These are phyloP conservation scores for Hysterium pulicare DNA, from an alignment of 2,329 filamentous ascomycete species.

Conservation along the genomic window DNA sequence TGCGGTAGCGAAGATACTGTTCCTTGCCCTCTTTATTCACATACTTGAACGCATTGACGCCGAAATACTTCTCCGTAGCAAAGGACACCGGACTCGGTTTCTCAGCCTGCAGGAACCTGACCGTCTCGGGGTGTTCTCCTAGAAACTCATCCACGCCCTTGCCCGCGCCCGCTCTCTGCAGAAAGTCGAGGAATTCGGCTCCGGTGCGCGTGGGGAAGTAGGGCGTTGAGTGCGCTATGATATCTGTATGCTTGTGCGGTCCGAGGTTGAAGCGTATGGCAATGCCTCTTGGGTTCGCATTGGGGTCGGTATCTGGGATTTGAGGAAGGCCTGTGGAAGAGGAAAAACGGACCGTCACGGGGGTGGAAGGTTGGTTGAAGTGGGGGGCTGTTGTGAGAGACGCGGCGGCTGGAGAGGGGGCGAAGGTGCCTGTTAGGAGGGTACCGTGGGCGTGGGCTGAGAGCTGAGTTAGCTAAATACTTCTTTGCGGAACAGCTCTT, in stretches of 20 bases:
- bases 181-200: conserved; percentile 51
- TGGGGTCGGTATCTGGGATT: conserved; percentile 49
- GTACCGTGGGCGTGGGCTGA: conserved; percentile 55
- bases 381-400: conserved; percentile 48
- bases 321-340: conserved; percentile 50
- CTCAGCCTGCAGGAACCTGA: conserved; percentile 47
- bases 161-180: conserved; percentile 33
- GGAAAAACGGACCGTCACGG: conserved; percentile 51
- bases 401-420: conserved; percentile 43
- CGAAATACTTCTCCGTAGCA: conserved; percentile 47
- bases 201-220: conserved; percentile 54
- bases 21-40: conserved; percentile 38
- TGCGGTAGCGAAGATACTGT: conserved; percentile 49
- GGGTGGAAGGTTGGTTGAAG: conserved; percentile 45
- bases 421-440: conserved; percentile 53
- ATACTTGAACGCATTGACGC: conserved; percentile 51
- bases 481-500: too few relatives aligned
- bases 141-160: conserved; percentile 43
- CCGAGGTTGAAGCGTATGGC: conserved; percentile 46
- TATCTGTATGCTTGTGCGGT: conserved; percentile 53
- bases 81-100: conserved; percentile 52
- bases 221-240: conserved; percentile 52
- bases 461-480: conserved; percentile 5
- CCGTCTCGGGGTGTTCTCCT: conserved; percentile 44
- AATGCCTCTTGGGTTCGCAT: conserved; percentile 46